Evolutionary conservation across 768 basidiomycete species (phyloP).

Genomic region (Rhizopogon vinicolor): DNA sequence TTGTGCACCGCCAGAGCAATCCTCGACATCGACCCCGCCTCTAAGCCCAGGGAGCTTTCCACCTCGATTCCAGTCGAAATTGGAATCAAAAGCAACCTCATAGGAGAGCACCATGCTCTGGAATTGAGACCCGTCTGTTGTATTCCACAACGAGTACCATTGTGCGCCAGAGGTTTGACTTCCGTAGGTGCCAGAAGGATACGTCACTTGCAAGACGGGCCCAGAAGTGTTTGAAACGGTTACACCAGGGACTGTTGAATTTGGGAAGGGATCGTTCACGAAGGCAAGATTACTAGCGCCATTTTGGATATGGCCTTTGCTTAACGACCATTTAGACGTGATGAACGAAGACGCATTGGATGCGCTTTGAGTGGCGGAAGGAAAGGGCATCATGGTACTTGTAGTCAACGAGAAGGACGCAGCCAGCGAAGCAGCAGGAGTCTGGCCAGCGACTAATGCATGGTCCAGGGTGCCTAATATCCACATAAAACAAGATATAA

Average conservation of each 20-base stretch:
- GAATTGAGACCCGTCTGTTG: constrained; percentile 49
- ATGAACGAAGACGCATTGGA: constrained; percentile 47
- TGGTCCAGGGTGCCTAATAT: background rate
- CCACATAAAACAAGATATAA: background rate
- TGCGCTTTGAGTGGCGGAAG: constrained; percentile 52
- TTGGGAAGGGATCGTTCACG: constrained; percentile 64
- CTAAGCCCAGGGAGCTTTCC: constrained; percentile 76
- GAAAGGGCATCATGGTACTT: constrained; percentile 62
- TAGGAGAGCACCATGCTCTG: constrained; percentile 69
- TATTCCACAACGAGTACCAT: constrained; percentile 66
- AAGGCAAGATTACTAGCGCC: constrained; percentile 53
- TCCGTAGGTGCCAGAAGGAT: constrained; percentile 56
- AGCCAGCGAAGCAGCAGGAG: constrained; percentile 31
- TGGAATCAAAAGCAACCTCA: constrained; percentile 64
- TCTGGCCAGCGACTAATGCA: constrained; percentile 1
- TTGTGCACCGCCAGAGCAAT: constrained; percentile 66
- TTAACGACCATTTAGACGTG: constrained; percentile 55
- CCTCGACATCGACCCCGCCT: constrained; percentile 57
- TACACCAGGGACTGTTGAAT: constrained; percentile 33
- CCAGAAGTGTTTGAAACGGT: constrained; percentile 21
- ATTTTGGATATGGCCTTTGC: constrained; percentile 57
- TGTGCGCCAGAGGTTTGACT: constrained; percentile 62
- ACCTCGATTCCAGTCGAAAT: constrained; percentile 68
- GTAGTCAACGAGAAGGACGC: constrained; percentile 50
- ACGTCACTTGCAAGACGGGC: constrained; percentile 55